A percentile compares a stretch with the other conserved stretches of the same genome.
Evolutionary conservation across 202 grass and related monocot genomes (phyloP).

Genomic region (Setaria italica): DNA sequence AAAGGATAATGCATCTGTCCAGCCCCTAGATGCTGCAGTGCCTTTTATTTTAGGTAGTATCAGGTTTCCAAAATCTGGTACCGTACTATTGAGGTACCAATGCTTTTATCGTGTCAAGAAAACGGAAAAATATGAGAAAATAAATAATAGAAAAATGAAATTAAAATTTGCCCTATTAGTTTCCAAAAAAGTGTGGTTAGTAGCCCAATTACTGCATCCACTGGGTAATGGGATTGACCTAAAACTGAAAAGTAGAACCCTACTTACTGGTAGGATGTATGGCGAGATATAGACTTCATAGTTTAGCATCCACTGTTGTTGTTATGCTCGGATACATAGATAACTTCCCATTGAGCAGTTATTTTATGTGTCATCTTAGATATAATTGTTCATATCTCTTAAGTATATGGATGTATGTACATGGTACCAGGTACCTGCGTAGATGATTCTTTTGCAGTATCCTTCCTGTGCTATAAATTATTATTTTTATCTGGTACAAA

Average conservation of each 20-base stretch:
- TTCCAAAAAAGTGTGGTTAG: not conserved
- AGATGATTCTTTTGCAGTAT: not conserved
- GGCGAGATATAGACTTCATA: not conserved
- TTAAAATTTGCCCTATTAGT: not conserved
- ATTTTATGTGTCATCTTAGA: not conserved
- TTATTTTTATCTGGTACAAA: not conserved
- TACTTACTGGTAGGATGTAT: not conserved
- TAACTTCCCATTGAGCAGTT: not conserved
- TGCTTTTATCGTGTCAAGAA: not conserved
- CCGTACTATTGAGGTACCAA: not conserved
- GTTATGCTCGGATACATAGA: not conserved
- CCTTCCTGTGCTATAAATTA: not conserved
- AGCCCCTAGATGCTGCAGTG: conserved; percentile 16
- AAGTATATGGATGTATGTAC: not conserved
- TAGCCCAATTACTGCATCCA: not conserved
- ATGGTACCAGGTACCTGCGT: not conserved
- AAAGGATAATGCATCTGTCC: conserved; percentile 36
- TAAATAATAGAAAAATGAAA: not conserved
- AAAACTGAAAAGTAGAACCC: not conserved
- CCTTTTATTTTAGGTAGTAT: not conserved
- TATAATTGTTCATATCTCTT: not conserved
- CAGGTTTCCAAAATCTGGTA: not conserved
- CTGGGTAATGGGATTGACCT: not conserved
- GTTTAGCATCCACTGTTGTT: not conserved
- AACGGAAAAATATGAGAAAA: not conserved